Evolutionary conservation across 106 monocot genomes (phyloP), one percentile per base, ranked within the genome.

Genomic region (Dioscorea alata): DNA sequence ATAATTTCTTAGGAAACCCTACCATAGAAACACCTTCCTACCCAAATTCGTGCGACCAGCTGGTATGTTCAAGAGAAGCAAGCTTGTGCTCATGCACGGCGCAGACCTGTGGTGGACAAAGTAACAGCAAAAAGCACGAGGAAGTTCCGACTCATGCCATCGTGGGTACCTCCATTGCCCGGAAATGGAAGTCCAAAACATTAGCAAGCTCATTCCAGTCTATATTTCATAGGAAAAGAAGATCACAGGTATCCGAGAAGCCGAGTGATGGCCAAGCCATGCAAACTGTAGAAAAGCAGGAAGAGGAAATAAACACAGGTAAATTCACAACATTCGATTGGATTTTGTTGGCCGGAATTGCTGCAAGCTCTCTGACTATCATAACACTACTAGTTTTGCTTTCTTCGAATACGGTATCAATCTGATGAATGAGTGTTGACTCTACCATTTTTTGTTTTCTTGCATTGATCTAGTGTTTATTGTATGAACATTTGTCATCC

Each of bases 271-370:
- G 21, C 6, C 8, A 49, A 61, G 49, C 60, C 13, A 22, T 16
- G 22, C 23, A 69, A 50, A 9, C 6, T 13, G 18, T 16, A 64
- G 75, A 75, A 19, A 65, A 60, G 0, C 32, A 69, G 18, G 31
- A 42, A n/a, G 23, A 49, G 50, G 67, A 58, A 56, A 52, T 18
- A 54, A 12, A 33, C 15, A 15, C 22, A 23, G 62, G 48, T 28
- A 74, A 70, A 64, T 35, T 82, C 2, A 60, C 48, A 51, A 60
- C 65, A 33, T 0, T 85, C 33, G 94, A 89, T 76, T 76, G 75
- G 73, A 57, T 84, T 25, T 62, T 92, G 31, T 4, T 86, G 61
- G 49, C 52, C 35, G 86, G 86, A 52, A 77, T 89, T 49, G 5
- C 78, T 21, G 22, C 73, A 12, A 89, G 86, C 61, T 76, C 71